Evolutionary conservation across 306 rosid species (phyloP), one percentile per base, ranked within the genome.

Genomic region (Betula pendula): DNA sequence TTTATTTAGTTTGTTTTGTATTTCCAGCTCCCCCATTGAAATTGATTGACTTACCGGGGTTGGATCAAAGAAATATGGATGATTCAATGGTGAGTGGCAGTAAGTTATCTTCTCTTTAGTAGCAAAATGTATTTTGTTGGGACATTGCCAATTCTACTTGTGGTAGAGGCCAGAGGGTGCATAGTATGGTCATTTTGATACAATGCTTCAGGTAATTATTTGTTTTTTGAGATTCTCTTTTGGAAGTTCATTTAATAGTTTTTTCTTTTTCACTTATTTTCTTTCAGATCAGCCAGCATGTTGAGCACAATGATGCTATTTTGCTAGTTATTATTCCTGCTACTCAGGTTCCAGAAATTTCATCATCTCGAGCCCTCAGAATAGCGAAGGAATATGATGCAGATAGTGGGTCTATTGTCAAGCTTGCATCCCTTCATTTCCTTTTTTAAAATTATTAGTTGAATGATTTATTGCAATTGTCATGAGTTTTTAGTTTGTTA

Each of bases 21-120:
- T 56, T 71, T 56, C 22, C 97, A 92, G 99, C 97, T 15, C 99
- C 99, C 48, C 85, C 99, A 49, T 87, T 95, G 72, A 95, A 90
- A 76, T 89, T 95, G 88, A 75, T 95, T 79, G 99, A 95, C 87
- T 88, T 95, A 81, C 99, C 99, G 56, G 99, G 99, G 78, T 80
- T 95, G 74, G 99, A 92, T 89, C 97, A 92, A 81, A 93, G 99
- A 84, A 86, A 76, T 68, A 79, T 85, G 85, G 99, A 95, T 88
- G 99, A 89, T 15, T 94, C 97, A 12, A 74, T 89, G 90, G 99
- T 92, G 87, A 85, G 86, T 78, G 71, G 31, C 77, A 35, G 48
- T 55, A 38, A 38, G 42, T 38, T 38, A 38, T 38, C 42, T 38
- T 38, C 42, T 38, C 42, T 38, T 38, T 38, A 38, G 42, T 38